A percentile compares a stretch with the other conserved stretches of the same genome.
These are phyloP conservation scores for Hortiboletus flavorubellus DNA, from an alignment of 768 basidiomycete species.

Conservation along the genomic window DNA sequence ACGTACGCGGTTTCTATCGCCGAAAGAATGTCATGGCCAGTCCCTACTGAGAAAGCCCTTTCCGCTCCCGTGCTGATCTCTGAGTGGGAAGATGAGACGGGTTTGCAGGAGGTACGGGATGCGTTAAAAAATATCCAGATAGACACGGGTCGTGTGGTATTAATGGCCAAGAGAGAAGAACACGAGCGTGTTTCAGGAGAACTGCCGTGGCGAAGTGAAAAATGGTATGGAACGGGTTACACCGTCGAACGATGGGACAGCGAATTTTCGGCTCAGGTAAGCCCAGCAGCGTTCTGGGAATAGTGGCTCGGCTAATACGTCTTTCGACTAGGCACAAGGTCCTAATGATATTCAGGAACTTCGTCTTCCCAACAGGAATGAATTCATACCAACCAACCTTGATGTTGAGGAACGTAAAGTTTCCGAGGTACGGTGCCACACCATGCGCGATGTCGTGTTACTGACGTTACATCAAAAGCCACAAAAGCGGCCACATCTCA, in stretches of 20 bases:
- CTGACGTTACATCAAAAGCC: slow-evolving; percentile 47
- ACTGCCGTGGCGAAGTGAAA: slow-evolving; percentile 69
- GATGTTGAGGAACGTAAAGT: slow-evolving; percentile 77
- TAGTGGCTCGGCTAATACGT: neutral
- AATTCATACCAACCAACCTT: slow-evolving; percentile 86
- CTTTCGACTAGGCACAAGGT: slow-evolving; percentile 49
- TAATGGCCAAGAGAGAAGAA: slow-evolving; percentile 77
- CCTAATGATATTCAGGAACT: slow-evolving; percentile 67
- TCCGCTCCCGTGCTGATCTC: slow-evolving; percentile 67
- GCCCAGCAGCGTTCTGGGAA: neutral
- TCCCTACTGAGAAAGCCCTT: slow-evolving; percentile 74
- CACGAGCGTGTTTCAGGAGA: slow-evolving; percentile 49
- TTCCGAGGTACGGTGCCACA: slow-evolving; percentile 44
- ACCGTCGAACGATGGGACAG: slow-evolving; percentile 66
- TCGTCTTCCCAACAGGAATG: slow-evolving; percentile 78
- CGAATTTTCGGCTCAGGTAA: slow-evolving; percentile 56
- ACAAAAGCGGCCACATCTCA: slow-evolving; percentile 66
- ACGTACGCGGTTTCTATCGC: slow-evolving; percentile 75
- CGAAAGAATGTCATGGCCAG: slow-evolving; percentile 74
- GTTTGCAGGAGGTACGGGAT: slow-evolving; percentile 52
- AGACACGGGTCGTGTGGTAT: slow-evolving; percentile 59
- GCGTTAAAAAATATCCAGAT: slow-evolving; percentile 60
- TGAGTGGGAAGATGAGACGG: slow-evolving; percentile 62
- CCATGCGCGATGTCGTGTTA: neutral
- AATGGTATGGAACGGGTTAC: slow-evolving; percentile 92